These are phyloP conservation scores for Silene conica DNA, from an alignment of 148 eudicot genomes.

Conservation along the genomic window DNA sequence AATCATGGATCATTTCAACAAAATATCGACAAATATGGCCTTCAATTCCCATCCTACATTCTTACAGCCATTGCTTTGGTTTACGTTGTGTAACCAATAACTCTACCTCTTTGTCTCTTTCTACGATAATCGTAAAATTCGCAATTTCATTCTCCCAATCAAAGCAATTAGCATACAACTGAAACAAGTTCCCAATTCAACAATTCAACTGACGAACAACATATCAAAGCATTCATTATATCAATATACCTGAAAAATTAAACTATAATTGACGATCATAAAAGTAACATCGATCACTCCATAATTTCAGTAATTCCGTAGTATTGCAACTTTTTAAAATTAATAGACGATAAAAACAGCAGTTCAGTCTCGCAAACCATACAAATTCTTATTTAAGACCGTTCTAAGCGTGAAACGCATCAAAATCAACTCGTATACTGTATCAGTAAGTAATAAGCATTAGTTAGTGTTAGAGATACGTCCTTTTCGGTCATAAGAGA, in stretches of 20 bases:
- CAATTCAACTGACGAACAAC: neutral
- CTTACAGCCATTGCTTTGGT: neutral
- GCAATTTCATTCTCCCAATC: neutral
- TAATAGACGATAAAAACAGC: neutral
- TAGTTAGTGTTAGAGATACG: no score
- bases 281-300: neutral
- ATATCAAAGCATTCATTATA: neutral
- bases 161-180: neutral
- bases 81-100: neutral
- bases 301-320: neutral
- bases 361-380: neutral
- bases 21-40: neutral
- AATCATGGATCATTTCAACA: neutral
- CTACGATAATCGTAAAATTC: neutral
- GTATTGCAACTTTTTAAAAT: neutral
- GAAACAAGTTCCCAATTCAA: neutral
- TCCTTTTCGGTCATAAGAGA: no score
- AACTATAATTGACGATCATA: neutral
- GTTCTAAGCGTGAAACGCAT: no score
- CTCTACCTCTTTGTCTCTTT: neutral
- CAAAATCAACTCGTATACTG: no score
- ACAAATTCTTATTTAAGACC: no score
- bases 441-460: no score
- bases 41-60: neutral
- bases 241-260: neutral